These are phyloP conservation scores for Lobulomyces angularis DNA, from an alignment of 192 early-diverging fungal species.

Conservation along the genomic window DNA sequence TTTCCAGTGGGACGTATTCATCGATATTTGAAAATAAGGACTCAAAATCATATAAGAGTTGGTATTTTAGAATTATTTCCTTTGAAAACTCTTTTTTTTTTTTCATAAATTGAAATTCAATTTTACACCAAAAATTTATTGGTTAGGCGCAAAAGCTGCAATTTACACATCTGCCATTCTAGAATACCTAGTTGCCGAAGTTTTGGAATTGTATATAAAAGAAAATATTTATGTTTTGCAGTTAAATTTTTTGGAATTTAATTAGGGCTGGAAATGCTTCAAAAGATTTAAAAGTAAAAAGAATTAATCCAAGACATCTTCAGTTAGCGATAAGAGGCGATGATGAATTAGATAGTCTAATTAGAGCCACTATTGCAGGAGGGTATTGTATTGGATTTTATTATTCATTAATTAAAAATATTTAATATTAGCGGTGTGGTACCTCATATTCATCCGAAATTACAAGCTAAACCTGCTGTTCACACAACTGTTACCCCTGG, in stretches of 20 bases:
- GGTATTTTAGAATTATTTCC: no score
- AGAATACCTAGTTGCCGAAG: constrained; percentile 87
- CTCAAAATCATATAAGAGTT: constrained; percentile 68
- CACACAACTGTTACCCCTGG: no score
- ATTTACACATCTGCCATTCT: constrained; percentile 85
- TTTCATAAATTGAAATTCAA: no score
- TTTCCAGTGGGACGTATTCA: constrained; percentile 93
- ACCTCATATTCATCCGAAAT: no score
- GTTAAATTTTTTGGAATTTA: no score
- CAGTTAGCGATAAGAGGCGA: constrained; percentile 86
- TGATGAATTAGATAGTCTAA: constrained; percentile 79
- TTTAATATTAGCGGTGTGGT: no score
- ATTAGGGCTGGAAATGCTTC: constrained; percentile 89
- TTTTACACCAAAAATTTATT: no score
- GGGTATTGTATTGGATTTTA: no score
- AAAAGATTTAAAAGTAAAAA: constrained; percentile 79
- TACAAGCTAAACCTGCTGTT: no score
- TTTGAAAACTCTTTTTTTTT: no score
- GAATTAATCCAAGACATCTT: constrained; percentile 80
- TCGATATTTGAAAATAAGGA: constrained; percentile 73
- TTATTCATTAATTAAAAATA: no score
- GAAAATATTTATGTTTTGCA: no score
- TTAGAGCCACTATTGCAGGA: constrained; percentile 81
- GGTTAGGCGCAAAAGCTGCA: constrained; percentile 82
- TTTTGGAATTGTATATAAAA: constrained; percentile 82